A percentile compares a stretch with the other conserved stretches of the same genome.
Evolutionary conservation across 495 filamentous ascomycete genomes (phyloP).

Genomic region (Talaromyces thailandensis): DNA sequence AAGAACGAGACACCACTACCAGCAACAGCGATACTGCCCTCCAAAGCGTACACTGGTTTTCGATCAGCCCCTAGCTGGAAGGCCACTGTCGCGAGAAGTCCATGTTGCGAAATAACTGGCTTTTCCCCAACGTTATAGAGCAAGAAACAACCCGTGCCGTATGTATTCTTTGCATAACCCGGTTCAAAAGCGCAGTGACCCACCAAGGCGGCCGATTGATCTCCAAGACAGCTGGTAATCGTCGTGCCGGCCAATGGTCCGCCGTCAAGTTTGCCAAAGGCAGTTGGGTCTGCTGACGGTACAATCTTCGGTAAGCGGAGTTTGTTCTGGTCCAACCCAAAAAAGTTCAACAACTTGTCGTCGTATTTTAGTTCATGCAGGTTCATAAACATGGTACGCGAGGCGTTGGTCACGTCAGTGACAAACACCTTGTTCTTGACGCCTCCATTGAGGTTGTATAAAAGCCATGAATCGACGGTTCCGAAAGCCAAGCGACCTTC

Average conservation of each 20-base stretch:
- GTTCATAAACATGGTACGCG: constrained; percentile 95
- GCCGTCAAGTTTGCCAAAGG: constrained; percentile 58
- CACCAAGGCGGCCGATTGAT: constrained; percentile 88
- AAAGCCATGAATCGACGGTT: constrained; percentile 87
- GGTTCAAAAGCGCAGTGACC: constrained; percentile 85
- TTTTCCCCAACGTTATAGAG: constrained; percentile 87
- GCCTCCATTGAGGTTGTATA: constrained; percentile 84
- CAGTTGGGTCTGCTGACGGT: constrained; percentile 68
- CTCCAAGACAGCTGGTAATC: constrained; percentile 83
- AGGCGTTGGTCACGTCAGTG: constrained; percentile 88
- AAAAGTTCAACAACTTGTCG: constrained; percentile 71
- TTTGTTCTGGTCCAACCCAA: constrained; percentile 55
- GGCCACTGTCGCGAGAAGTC: constrained; percentile 81
- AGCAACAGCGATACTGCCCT: constrained; percentile 87
- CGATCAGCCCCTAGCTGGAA: constrained; percentile 49
- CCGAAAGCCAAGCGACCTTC: constrained; percentile 77
- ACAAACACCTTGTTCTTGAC: constrained; percentile 61
- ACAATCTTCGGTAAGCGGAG: constrained; percentile 77
- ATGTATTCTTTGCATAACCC: constrained; percentile 91
- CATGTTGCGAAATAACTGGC: constrained; percentile 83
- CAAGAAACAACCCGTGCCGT: constrained; percentile 92
- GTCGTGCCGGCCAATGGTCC: constrained; percentile 60
- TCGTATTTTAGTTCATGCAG: constrained; percentile 76
- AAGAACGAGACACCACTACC: constrained; percentile 86
- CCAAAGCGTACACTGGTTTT: constrained; percentile 78